Conservation (phyloP, 2,329 filamentous ascomycete genomes). For the Scorias spongiosa region DNA sequence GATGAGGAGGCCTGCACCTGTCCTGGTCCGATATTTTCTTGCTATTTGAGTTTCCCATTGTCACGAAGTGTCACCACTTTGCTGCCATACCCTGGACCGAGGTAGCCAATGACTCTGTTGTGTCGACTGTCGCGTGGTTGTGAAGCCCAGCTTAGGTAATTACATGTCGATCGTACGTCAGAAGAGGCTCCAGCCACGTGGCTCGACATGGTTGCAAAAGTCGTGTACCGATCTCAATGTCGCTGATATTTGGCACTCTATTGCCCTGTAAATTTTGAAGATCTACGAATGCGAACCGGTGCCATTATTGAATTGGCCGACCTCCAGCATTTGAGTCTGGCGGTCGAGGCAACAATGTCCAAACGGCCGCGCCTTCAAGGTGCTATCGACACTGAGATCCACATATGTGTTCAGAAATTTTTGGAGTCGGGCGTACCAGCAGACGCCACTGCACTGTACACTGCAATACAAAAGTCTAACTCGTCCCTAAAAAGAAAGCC, state of each 20-base stretch:
- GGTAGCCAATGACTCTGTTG: too few species aligned
- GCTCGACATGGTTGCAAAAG: neutral
- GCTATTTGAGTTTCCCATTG: conserved; percentile 53
- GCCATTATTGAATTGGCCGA: too few species aligned
- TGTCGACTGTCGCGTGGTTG: too few species aligned
- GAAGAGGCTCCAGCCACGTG: neutral
- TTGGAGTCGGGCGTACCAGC: conserved; percentile 11
- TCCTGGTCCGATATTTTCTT: conserved; percentile 66
- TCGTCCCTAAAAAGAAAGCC: conserved; percentile 71
- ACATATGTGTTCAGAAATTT: conserved; percentile 25
- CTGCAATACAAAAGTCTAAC: conserved; percentile 70
- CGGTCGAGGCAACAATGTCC: neutral
- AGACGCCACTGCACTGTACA: conserved; percentile 42
- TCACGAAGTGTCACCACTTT: neutral
- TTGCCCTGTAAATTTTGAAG: too few species aligned
- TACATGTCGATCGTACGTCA: neutral
- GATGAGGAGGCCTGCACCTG: conserved; percentile 39
- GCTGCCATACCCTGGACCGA: too few species aligned
- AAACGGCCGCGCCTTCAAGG: neutral
- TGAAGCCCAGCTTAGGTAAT: too few species aligned
- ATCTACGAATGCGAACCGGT: too few species aligned
- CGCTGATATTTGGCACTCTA: too few species aligned
- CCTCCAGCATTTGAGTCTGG: too few species aligned
- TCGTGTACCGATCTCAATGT: neutral
- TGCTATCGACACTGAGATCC: conserved; percentile 37